Base-by-base conservation (phyloP, 805 yeast species). In the Clavispora fructus region DNA sequence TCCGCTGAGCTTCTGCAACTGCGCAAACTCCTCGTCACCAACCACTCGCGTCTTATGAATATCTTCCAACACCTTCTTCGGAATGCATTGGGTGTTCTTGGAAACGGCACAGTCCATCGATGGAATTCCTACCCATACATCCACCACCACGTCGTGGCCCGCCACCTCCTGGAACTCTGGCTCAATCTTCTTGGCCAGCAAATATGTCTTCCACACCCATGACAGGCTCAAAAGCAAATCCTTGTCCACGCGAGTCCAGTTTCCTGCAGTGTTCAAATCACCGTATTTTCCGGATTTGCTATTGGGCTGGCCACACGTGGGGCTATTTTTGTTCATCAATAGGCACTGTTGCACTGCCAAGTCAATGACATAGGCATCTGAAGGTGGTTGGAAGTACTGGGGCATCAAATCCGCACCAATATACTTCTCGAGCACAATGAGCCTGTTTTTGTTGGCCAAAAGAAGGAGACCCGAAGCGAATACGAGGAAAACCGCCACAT, bases 191-290 rank as follows among this genome's bases (percentile, higher is more conserved):
- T 50, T 71, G 59, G 48, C 59, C 59, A 57, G 67, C 16, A 80
- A 52, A 55, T 55, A 79, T 35, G 71, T 68, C 41, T 63, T 62
- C 41, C 60, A 56, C 31, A 68, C 51, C 80, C 80, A 78, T 5
- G 74, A 64, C 19, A 59, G 52, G 5, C 73, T 73, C 45, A 80
- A 64, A 14, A 57, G 55, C 33, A 80, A 63, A 55, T 80, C 83
- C 52, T 78, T 78, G 19, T 70, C 69, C 25, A 77, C 50, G 42
- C 64, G 62, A 32, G 50, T 44, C 81, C 82, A 79, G 11, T 64
- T 65, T 7, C 62, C 63, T 25, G 43, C 39, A n/a, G n/a, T n/a
- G 13, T 47, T 45, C 12, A 54, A 50, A 42, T 55, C 49, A 12
- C 58, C 58, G 33, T 49, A 51, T 0, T 37, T 26, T 7, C 57